phyloP scores from a whole-genome alignment of 352 stramenopile genomes.

The Pythium apleroticum region DNA sequence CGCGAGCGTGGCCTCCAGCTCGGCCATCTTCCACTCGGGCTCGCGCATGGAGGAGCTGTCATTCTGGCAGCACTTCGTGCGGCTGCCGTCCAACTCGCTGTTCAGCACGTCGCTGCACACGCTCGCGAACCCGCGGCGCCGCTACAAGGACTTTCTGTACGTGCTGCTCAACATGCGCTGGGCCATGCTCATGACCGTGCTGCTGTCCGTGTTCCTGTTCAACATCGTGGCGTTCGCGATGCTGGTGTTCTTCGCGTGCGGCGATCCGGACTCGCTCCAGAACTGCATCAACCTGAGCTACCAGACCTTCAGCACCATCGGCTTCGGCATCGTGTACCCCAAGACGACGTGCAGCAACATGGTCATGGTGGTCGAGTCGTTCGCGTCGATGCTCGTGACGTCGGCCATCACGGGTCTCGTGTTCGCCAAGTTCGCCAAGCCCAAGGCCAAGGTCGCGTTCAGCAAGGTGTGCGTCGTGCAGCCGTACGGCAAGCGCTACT shows the following conservation, averaged over 20 bases:
- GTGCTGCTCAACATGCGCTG: slow-evolving; percentile 83
- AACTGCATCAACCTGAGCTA: slow-evolving; percentile 75
- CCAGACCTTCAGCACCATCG: slow-evolving; percentile 86
- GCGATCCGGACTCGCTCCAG: slow-evolving; percentile 56
- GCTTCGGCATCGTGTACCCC: slow-evolving; percentile 78
- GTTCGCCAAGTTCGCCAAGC: slow-evolving; percentile 84
- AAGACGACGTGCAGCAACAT: slow-evolving; percentile 64
- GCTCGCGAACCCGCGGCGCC: slow-evolving; percentile 53
- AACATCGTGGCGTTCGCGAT: slow-evolving; percentile 68
- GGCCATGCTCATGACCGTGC: slow-evolving; percentile 63
- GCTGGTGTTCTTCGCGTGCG: slow-evolving; percentile 46
- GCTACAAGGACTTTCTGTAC: slow-evolving; percentile 86
- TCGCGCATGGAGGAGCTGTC: slow-evolving; percentile 61
- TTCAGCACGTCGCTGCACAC: slow-evolving; percentile 62
- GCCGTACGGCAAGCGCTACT: slow-evolving; percentile 67
- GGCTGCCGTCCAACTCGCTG: slow-evolving; percentile 65
- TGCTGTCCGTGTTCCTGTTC: slow-evolving; percentile 54
- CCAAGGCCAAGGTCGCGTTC: slow-evolving; percentile 75
- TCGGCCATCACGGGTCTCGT: slow-evolving; percentile 80
- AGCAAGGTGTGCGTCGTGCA: slow-evolving; percentile 78
- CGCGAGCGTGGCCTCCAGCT: slow-evolving; percentile 4
- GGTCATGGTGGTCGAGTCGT: slow-evolving; percentile 73
- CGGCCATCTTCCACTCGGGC: slow-evolving; percentile 67
- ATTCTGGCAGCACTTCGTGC: slow-evolving; percentile 74
- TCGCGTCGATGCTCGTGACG: slow-evolving; percentile 78